Evolutionary conservation across 2,329 filamentous ascomycete genomes (phyloP), one percentile per base, ranked within the genome.

Genomic region (Nothopassalora personata): DNA sequence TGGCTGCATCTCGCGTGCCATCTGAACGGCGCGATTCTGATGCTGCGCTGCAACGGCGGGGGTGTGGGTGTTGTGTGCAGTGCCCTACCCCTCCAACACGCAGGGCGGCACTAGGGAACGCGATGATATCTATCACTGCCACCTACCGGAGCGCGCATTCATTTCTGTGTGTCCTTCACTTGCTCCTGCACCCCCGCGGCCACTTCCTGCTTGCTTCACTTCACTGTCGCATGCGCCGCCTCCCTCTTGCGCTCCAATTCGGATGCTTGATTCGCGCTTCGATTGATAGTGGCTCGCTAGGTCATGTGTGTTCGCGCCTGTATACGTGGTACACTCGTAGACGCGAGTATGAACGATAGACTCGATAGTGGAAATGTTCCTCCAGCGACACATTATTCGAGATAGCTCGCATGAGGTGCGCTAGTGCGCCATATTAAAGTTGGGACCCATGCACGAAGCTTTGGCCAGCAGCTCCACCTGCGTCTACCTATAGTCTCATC

Each of bases 91-190:
- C 11, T 54, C 27, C 52, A 28, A 39, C 5, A 13, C 39, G 27
- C 36, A 54, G 19, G 27, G 13, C 28, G 34, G 34, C 31, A 28
- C 23, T n/a, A 2, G 15, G 39, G 15, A 43, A 43, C 39, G 39
- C 39, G 39, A 43, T n/a, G 6, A n/a, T 4, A 36, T 49, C 39
- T 28, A 18, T 18, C 19, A 28, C 30, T 31, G 30, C 19, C 27
- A 55, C 53, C 53, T 55, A 55, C 53, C 53, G 43, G 53, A 46
- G 53, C 53, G 53, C 30, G 53, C 23, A 55, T 55, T 55, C 53
- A 55, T 55, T 36, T 48, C 53, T 36, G 43, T 36, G 30, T 45
- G 33, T 47, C 43, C 53, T 48, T 47, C 53, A 13, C 11, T 33
- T 28, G 23, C 28, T 9, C 43, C 36, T 30, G n/a, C 13, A 3